These are phyloP conservation scores for Dryadomyces sulphureus DNA, from an alignment of 2,329 filamentous ascomycete genomes.

Conservation along the genomic window DNA sequence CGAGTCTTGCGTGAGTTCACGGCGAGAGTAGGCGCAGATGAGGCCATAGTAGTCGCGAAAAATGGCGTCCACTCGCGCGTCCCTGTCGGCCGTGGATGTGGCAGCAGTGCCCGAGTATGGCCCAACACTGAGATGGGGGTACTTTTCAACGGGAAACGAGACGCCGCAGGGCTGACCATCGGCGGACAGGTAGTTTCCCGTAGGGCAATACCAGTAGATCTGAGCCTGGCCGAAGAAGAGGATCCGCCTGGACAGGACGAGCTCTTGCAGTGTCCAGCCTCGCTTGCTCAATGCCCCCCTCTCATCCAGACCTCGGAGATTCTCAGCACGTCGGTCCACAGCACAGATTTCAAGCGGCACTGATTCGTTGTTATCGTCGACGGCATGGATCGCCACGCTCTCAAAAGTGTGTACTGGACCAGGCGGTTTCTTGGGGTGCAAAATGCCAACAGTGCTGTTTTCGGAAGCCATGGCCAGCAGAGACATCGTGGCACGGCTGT, in stretches of 20 bases:
- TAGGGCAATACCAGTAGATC: conserved; percentile 4
- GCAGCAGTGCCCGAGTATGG: neutral
- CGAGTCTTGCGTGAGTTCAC: neutral
- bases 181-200: conserved; percentile 2
- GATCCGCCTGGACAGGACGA: conserved; percentile 1
- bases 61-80: neutral
- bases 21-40: neutral
- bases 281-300: neutral
- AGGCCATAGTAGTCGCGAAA: conserved; percentile 1
- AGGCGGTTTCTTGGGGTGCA: too few relatives aligned
- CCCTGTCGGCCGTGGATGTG: neutral
- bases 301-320: neutral
- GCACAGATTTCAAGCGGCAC: neutral
- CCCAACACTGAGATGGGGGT: neutral
- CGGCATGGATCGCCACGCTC: neutral
- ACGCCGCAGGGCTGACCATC: neutral
- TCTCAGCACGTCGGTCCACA: conserved; percentile 1
- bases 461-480: conserved; percentile 4
- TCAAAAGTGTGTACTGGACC: neutral
- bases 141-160: neutral
- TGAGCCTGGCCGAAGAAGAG: conserved; percentile 1
- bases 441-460: neutral
- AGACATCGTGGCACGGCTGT: conserved; percentile 8
- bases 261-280: conserved; percentile 4
- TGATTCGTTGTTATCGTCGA: too few relatives aligned